A percentile compares a stretch with the other conserved stretches of the same genome.
These are phyloP conservation scores for Leptodontidium sp. DNA, from an alignment of 2,329 filamentous ascomycete genomes.

Conservation along the genomic window DNA sequence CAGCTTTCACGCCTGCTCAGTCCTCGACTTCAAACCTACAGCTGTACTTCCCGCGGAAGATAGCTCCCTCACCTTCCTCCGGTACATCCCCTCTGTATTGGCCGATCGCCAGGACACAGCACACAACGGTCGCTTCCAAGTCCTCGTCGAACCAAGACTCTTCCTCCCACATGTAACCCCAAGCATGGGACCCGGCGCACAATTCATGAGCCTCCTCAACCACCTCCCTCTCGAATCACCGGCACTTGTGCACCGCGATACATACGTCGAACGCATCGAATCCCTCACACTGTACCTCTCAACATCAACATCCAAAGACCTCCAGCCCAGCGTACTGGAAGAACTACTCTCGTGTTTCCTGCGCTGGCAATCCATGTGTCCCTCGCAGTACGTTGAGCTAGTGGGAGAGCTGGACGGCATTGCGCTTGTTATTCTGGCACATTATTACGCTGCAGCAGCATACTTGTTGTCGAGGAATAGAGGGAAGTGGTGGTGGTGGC, in stretches of 20 bases:
- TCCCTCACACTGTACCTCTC: constrained; percentile 29
- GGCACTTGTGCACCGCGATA: constrained; percentile 15
- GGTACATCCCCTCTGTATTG: constrained; percentile 31
- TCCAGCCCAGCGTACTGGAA: constrained; percentile 19
- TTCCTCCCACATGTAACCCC: constrained; percentile 23
- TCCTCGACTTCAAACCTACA: constrained; percentile 29
- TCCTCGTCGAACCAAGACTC: constrained; percentile 27
- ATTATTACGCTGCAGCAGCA: constrained; percentile 36
- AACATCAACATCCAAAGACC: constrained; percentile 18
- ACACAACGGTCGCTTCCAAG: constrained; percentile 21
- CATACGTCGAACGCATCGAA: constrained; percentile 27
- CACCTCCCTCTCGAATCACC: background rate
- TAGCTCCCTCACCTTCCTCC: constrained; percentile 33
- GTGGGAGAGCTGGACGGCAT: constrained; percentile 31
- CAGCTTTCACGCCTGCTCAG: constrained; percentile 31
- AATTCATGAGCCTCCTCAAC: constrained; percentile 25
- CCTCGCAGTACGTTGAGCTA: constrained; percentile 28
- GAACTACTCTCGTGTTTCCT: constrained; percentile 33
- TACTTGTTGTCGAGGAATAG: constrained; percentile 26
- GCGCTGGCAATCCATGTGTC: constrained; percentile 35
- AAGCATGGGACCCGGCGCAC: constrained; percentile 28
- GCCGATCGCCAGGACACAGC: constrained; percentile 17
- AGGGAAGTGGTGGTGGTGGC: constrained; percentile 35
- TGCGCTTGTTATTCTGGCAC: constrained; percentile 33
- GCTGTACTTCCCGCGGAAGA: constrained; percentile 27